phyloP scores from a whole-genome alignment of 768 basidiomycete genomes.

The Scleroderma bovista region DNA sequence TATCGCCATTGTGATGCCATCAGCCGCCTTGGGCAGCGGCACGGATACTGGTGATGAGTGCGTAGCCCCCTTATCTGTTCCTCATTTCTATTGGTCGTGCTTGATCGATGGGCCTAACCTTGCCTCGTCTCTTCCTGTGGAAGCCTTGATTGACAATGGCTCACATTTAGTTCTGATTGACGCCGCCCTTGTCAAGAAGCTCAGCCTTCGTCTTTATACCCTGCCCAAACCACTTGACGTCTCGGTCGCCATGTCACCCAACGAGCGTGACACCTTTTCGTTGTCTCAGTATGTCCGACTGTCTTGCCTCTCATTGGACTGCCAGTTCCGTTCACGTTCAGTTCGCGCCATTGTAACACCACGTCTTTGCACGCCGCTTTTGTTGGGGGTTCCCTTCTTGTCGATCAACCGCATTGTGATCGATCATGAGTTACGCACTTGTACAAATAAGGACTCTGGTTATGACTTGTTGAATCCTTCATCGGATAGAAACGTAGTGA shows the following conservation, averaged over 20 bases:
- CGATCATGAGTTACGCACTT: slow-evolving; percentile 14
- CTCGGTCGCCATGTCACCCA: slow-evolving; percentile 1
- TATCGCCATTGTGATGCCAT: slow-evolving; percentile 1
- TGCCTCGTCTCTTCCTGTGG: background rate
- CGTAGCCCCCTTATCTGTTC: background rate
- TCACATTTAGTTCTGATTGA: slow-evolving; percentile 29
- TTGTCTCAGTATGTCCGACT: slow-evolving; percentile 13
- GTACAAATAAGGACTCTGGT: slow-evolving; percentile 1
- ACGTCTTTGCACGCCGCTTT: slow-evolving; percentile 19
- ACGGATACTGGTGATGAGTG: slow-evolving; percentile 7
- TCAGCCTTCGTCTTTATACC: background rate
- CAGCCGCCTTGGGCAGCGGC: slow-evolving; percentile 5
- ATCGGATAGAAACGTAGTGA: background rate
- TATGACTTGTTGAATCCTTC: background rate
- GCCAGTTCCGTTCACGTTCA: background rate
- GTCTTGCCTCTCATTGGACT: slow-evolving; percentile 6
- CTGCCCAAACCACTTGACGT: slow-evolving; percentile 1
- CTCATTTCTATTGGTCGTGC: slow-evolving; percentile 11
- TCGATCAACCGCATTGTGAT: slow-evolving; percentile 29
- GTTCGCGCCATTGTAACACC: slow-evolving; percentile 21
- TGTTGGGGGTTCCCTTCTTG: slow-evolving; percentile 33
- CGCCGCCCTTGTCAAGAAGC: slow-evolving; percentile 12
- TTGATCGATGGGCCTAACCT: slow-evolving; percentile 1
- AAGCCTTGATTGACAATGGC: slow-evolving; percentile 25
- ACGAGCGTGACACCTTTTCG: background rate